A percentile compares a stretch with the other conserved stretches of the same genome.
These are phyloP conservation scores for Daldinia eschscholtzii DNA, from an alignment of 2,329 filamentous ascomycete species.

Conservation along the genomic window DNA sequence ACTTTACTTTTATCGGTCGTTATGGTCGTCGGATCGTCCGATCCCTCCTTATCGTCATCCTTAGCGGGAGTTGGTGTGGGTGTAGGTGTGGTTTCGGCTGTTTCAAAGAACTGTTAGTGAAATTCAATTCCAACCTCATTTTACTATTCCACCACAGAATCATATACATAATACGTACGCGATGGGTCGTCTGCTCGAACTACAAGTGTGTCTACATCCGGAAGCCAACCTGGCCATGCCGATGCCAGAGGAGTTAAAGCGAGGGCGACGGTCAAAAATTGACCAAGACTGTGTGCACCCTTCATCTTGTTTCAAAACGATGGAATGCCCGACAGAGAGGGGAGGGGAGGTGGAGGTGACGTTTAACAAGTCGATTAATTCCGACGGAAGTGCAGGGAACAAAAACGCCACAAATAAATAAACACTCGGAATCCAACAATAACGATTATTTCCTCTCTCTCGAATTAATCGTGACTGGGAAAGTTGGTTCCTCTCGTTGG, in stretches of 20 bases:
- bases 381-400: conserved; percentile 27
- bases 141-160: neutral
- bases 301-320: conserved; percentile 59
- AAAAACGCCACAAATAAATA: conserved; percentile 33
- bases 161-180: conserved; percentile 40
- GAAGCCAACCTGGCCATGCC: conserved; percentile 69
- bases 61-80: conserved; percentile 33
- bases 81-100: conserved; percentile 40
- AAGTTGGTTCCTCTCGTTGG: conserved; percentile 9
- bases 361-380: conserved; percentile 33
- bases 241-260: conserved; percentile 65
- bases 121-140: conserved; percentile 11
- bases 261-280: conserved; percentile 64
- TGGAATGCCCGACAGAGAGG: conserved; percentile 43
- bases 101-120: conserved; percentile 29
- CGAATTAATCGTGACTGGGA: conserved; percentile 17
- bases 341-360: neutral
- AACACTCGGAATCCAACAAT: conserved; percentile 28
- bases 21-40: conserved; percentile 27
- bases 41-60: conserved; percentile 38
- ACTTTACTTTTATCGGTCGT: conserved; percentile 24
- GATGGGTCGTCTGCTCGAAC: conserved; percentile 61
- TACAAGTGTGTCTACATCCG: conserved; percentile 65
- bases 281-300: conserved; percentile 60
- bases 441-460: conserved; percentile 21